Evolutionary conservation across 2,329 filamentous ascomycete genomes (phyloP).

Genomic region (Fusarium sp.): DNA sequence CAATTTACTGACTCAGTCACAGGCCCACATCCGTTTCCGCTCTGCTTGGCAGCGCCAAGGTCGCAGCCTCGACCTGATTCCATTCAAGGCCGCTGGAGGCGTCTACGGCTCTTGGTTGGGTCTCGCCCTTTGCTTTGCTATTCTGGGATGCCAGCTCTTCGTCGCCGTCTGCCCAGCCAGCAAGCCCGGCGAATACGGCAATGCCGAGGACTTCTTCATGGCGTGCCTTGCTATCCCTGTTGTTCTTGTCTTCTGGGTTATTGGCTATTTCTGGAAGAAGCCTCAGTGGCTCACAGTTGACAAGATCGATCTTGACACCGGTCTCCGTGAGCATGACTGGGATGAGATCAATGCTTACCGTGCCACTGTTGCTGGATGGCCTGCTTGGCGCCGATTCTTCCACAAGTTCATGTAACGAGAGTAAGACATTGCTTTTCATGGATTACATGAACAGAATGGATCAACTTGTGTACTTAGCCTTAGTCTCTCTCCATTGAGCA

Average conservation of each 20-base stretch:
- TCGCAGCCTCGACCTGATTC: constrained; percentile 72
- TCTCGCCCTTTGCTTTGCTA: constrained; percentile 66
- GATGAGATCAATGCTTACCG: constrained; percentile 69
- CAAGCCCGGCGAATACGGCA: constrained; percentile 47
- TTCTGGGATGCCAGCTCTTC: constrained; percentile 67
- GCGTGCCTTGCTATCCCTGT: constrained; percentile 66
- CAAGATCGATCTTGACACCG: constrained; percentile 76
- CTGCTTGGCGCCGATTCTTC: constrained; percentile 59
- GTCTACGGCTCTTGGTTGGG: constrained; percentile 74
- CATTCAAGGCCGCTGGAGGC: constrained; percentile 72
- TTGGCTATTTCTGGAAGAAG: constrained; percentile 75
- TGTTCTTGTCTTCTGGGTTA: constrained; percentile 66
- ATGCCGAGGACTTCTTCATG: constrained; percentile 67
- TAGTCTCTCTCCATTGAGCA: constrained; percentile 12
- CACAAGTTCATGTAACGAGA: constrained; percentile 29
- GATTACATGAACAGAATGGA: neutral
- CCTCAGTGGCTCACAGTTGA: constrained; percentile 68
- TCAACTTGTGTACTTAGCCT: constrained; percentile 19
- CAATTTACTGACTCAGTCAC: rapidly evolving
- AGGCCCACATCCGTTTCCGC: constrained; percentile 74
- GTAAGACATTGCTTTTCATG: rapidly evolving
- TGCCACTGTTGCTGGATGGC: constrained; percentile 62
- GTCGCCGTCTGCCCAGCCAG: constrained; percentile 59
- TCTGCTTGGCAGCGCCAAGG: constrained; percentile 70
- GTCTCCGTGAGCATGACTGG: constrained; percentile 74